phyloP scores from a whole-genome alignment of 306 rosid genomes.

The Trifolium repens region DNA sequence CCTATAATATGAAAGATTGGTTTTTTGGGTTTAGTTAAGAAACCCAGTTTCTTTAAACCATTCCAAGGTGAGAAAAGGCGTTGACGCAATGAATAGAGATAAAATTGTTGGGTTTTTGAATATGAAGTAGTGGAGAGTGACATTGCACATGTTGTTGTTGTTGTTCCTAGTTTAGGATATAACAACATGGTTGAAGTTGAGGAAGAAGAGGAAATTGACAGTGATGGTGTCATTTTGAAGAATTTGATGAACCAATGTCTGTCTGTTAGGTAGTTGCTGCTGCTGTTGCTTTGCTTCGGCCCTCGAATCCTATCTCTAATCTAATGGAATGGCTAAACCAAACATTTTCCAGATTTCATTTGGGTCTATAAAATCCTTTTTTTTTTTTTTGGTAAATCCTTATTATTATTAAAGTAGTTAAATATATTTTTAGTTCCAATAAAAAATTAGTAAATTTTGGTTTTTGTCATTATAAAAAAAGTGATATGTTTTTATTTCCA shows the following conservation, averaged over 20 bases:
- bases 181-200: conserved; percentile 45
- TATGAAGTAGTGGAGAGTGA: conserved; percentile 39
- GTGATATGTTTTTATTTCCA: too few relatives aligned
- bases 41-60: conserved; percentile 80
- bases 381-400: too few relatives aligned
- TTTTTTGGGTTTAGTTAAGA: conserved; percentile 55
- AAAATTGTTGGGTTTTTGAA: conserved; percentile 47
- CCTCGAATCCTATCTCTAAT: conserved; percentile 40
- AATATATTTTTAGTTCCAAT: too few relatives aligned
- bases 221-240: conserved; percentile 35
- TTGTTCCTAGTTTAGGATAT: conserved; percentile 48
- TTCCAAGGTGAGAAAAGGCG: conserved; percentile 73
- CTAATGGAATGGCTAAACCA: background rate
- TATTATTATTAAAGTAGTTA: too few relatives aligned
- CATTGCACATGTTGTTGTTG: conserved; percentile 26
- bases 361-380: background rate
- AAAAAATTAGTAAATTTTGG: too few relatives aligned
- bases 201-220: conserved; percentile 58
- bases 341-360: background rate
- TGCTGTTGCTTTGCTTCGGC: background rate
- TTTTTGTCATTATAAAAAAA: too few relatives aligned
- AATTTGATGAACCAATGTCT: background rate
- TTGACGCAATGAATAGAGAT: conserved; percentile 54
- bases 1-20: conserved; percentile 51
- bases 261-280: background rate